Percentiles rank a stretch among this genome's conserved stretches.
These are phyloP conservation scores for Hypoxylon lienhwacheense DNA, from an alignment of 495 filamentous ascomycete species.

Conservation along the genomic window DNA sequence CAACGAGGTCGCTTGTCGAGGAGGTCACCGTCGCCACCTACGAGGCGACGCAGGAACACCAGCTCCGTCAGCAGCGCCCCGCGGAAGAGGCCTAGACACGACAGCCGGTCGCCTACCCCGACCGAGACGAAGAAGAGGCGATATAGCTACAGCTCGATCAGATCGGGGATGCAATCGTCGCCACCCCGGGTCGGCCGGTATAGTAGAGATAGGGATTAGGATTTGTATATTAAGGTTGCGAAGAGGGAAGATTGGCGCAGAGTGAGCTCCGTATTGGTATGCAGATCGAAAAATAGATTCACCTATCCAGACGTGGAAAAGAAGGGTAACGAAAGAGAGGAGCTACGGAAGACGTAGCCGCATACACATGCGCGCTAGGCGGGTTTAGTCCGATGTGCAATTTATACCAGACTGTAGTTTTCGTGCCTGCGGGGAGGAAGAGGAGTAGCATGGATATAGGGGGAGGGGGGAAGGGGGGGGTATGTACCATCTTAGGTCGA, in stretches of 20 bases:
- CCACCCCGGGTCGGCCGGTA: slow-evolving; percentile 27
- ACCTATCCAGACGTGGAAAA: too few species aligned
- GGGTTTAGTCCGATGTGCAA: background rate
- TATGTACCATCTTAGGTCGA: too few species aligned
- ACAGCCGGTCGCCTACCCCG: slow-evolving; percentile 24
- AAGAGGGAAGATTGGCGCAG: background rate
- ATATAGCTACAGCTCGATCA: slow-evolving; percentile 32
- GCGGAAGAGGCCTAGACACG: slow-evolving; percentile 20
- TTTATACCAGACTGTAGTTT: slow-evolving; percentile 1
- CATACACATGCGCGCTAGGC: background rate
- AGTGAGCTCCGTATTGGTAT: too few species aligned
- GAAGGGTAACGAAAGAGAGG: too few species aligned
- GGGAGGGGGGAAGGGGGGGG: background rate
- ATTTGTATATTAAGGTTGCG: background rate
- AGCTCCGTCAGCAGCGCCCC: slow-evolving; percentile 30
- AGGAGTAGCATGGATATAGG: background rate
- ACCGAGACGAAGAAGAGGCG: slow-evolving; percentile 34
- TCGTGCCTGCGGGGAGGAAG: too few species aligned
- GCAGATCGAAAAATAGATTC: too few species aligned
- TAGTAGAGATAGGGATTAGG: slow-evolving; percentile 14
- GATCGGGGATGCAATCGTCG: slow-evolving; percentile 16
- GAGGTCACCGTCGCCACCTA: slow-evolving; percentile 18
- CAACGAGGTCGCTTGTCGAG: slow-evolving; percentile 12
- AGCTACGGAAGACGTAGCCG: background rate
- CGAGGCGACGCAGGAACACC: slow-evolving; percentile 19